Evolutionary conservation across 257 asterid genomes (phyloP), one percentile per base, ranked within the genome.

Genomic region (Prunella vulgaris): DNA sequence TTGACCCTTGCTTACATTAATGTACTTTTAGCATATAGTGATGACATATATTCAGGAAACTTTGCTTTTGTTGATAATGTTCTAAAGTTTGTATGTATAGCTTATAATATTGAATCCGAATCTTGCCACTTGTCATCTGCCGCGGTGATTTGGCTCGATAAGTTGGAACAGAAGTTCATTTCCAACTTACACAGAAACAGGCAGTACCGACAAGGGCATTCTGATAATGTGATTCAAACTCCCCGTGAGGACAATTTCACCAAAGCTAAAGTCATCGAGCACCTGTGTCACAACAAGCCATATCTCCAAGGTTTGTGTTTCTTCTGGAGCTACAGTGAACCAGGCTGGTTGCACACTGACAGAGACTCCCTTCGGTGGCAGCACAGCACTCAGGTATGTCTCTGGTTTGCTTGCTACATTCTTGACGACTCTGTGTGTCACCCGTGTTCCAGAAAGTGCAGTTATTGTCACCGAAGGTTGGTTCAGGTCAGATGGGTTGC

Each of bases 401-500:
- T 90, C 97, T 7, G 88, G 80, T 75, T 81, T 86, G 77, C 68
- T 78, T 2, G 81, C 90, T 17, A 87, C 91, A 53, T 86, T 93
- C 75, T 14, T 80, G 63, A 88, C 86, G 4, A 56, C 79, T 77
- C 99, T 80, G 48, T 28, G 86, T 0, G 85, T 79, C 24, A 75
- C 30, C 53, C 88, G 60, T 3, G 79, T 75, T 46, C 97, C 97
- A 20, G 84, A 76, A 5, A 87, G 92, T 9, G 91, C 81, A 51
- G 96, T 73, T 75, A 90, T 69, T 12, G 97, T 93, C 72, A 90
- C 78, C 2, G 97, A 93, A 58, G 99, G 96, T 67, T 83, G 78
- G 84, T 93, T 93, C 59, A 93, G 81, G 77, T 90, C 95, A 0
- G 88, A 78, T 0, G 96, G 95, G 70, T 60, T 80, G 78, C 80